Percentiles rank a stretch among this genome's conserved stretches.
phyloP scores from a whole-genome alignment of 2,329 filamentous ascomycete genomes.

The Botryotinia convoluta region DNA sequence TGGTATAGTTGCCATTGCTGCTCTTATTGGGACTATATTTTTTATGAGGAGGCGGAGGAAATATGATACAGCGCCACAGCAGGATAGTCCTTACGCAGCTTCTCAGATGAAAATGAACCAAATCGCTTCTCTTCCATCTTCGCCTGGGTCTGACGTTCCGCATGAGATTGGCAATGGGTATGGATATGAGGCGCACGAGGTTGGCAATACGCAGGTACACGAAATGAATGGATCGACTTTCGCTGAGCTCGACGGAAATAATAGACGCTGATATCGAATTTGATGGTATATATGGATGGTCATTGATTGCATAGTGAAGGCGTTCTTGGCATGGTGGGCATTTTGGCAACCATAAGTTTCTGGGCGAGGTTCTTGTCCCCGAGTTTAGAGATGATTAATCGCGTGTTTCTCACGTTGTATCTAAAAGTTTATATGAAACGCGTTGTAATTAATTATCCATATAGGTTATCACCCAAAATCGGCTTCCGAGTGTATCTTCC shows the following conservation, averaged over 20 bases:
- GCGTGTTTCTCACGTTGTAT: too few species aligned
- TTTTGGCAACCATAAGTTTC: background rate
- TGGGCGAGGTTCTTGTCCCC: too few species aligned
- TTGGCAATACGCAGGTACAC: background rate
- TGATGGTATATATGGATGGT: background rate
- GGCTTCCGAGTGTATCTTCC: background rate
- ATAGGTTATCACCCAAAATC: background rate
- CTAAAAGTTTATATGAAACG: too few species aligned
- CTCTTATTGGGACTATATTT: background rate
- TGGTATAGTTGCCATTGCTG: background rate
- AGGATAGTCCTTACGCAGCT: too few species aligned
- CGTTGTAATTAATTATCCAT: background rate
- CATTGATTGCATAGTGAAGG: background rate
- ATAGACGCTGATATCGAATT: background rate
- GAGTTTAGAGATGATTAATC: background rate
- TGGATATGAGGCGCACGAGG: background rate
- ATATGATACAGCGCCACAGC: background rate
- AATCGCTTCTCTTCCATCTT: background rate
- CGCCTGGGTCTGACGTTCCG: too few species aligned
- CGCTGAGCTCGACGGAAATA: background rate
- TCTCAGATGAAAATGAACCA: background rate
- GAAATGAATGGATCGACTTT: background rate
- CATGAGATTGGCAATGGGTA: background rate
- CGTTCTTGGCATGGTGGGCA: background rate
- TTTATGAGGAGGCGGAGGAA: background rate